A percentile compares a stretch with the other conserved stretches of the same genome.
Conservation (phyloP, 805 yeast genomes). For the Wickerhamomyces alni region DNA sequence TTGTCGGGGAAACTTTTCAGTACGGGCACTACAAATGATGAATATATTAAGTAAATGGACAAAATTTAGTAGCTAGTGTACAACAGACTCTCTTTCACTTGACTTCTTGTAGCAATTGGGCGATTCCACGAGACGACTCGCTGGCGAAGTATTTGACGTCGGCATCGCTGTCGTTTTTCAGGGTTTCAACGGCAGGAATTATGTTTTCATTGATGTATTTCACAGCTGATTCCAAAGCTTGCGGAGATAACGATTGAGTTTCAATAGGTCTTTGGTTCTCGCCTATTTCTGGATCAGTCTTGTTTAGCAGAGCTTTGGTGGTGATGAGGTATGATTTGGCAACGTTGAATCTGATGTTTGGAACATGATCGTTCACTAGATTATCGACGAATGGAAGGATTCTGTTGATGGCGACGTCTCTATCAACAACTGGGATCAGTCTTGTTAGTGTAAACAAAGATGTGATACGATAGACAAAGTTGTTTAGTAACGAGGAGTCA, state of each 20-base stretch:
- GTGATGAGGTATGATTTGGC: constrained; percentile 75
- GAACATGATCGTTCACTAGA: constrained; percentile 75
- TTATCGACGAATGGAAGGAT: constrained; percentile 76
- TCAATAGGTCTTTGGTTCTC: constrained; percentile 10
- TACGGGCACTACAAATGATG: background rate
- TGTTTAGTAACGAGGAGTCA: constrained; percentile 36
- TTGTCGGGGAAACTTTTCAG: background rate
- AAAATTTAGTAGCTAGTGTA: too few species aligned
- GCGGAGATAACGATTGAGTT: constrained; percentile 18
- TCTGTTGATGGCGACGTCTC: constrained; percentile 49
- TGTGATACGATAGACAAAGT: constrained; percentile 89
- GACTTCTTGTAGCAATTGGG: background rate
- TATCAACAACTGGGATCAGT: constrained; percentile 64
- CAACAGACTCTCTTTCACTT: too few species aligned
- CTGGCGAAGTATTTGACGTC: constrained; percentile 87
- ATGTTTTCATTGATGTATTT: constrained; percentile 45
- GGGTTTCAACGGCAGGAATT: constrained; percentile 56
- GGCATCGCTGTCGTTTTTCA: constrained; percentile 68
- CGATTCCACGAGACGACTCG: constrained; percentile 43
- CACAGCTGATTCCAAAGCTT: constrained; percentile 12
- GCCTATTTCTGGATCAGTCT: constrained; percentile 15
- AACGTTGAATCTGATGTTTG: constrained; percentile 91
- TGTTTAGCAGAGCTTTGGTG: constrained; percentile 42
- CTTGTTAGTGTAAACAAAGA: constrained; percentile 84
- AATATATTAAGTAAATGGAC: too few species aligned